These are phyloP conservation scores for Phycomyces blakesleeanus DNA, from an alignment of 192 early-diverging fungal species.

Conservation along the genomic window DNA sequence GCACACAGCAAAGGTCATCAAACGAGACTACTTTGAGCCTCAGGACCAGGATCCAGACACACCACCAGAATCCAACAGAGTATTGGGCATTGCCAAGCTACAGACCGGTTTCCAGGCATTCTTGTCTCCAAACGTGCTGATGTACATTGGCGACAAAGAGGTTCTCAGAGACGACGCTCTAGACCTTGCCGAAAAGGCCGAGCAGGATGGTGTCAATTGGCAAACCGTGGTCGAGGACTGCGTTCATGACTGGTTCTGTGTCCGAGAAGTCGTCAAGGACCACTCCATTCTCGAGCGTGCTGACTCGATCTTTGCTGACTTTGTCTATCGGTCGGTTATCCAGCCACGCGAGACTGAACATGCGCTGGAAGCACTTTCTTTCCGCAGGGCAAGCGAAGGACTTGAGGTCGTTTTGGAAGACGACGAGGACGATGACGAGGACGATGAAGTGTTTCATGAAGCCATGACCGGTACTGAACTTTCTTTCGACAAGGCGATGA, in stretches of 20 bases:
- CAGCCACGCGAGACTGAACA: constrained; percentile 1
- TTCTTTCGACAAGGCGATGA: constrained; percentile 4
- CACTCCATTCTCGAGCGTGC: constrained; percentile 25
- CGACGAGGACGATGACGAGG: constrained; percentile 19
- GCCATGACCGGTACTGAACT: background rate
- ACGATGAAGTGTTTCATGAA: constrained; percentile 15
- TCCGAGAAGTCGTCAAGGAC: constrained; percentile 38
- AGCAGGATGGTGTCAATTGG: constrained; percentile 31
- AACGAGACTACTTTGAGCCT: constrained; percentile 35
- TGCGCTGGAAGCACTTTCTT: background rate
- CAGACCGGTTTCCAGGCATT: constrained; percentile 32
- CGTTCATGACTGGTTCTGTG: constrained; percentile 43
- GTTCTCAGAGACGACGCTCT: constrained; percentile 36
- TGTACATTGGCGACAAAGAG: constrained; percentile 34
- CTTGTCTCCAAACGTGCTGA: constrained; percentile 24
- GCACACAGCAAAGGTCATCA: constrained; percentile 39
- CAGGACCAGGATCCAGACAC: background rate
- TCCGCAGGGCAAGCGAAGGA: background rate
- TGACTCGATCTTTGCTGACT: constrained; percentile 30
- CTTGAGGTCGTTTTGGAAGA: constrained; percentile 21
- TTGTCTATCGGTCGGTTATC: constrained; percentile 15
- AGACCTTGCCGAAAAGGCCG: constrained; percentile 28
- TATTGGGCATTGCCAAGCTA: constrained; percentile 35
- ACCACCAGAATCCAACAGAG: constrained; percentile 5
- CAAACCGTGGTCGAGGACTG: constrained; percentile 29